Base-by-base conservation (phyloP, 176 grass and related monocot genomes). In the Echinochloa phyllopogon region DNA sequence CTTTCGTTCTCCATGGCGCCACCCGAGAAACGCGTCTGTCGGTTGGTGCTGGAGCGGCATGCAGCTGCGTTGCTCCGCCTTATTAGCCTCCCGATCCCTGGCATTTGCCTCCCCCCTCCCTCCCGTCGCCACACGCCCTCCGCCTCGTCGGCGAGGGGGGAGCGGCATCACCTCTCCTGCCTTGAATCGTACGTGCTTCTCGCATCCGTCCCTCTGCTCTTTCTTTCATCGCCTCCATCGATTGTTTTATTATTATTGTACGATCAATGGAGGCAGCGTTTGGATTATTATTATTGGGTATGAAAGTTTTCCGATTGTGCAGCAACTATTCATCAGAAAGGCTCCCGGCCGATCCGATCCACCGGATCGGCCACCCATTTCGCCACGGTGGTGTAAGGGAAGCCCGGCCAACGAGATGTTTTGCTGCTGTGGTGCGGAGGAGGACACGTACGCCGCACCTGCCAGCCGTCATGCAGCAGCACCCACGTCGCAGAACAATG, bases 341-440 rank as follows among this genome's bases (percentile, higher is more conserved):
- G 73, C 23, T 23, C 39, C 69, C 16, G 53, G 41, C 27, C 75
- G 70, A 75, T 74, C 69, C 7, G 56, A 21, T 83, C 52, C 23
- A 60, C 38, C 40, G 56, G 82, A 74, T 74, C 70, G 52, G 74
- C 52, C 25, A 69, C 43, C 65, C 29, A 21, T 20, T 40, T 79
- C 4, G 17, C 45, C 75, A 79, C 55, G 14, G 76, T 27, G 42
- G 56, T 86, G 53, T 18, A 17, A 73, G 27, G 6, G 48, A 76
- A 56, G 24, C 64, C 64, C 41, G 4, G 45, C 3, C 24, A 5
- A 25, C 72, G 58, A 55, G 44, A 92, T 89, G 86, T 74, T 84
- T 43, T 92, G 90, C 80, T 84, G 91, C 27, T 62, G 83, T 10
- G 80, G 75, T 2, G 56, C 10, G 1, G 48, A 92, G 80, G 80